Evolutionary conservation across 2,329 filamentous ascomycete species (phyloP).

Genomic region (Trichoderma endophyticum): DNA sequence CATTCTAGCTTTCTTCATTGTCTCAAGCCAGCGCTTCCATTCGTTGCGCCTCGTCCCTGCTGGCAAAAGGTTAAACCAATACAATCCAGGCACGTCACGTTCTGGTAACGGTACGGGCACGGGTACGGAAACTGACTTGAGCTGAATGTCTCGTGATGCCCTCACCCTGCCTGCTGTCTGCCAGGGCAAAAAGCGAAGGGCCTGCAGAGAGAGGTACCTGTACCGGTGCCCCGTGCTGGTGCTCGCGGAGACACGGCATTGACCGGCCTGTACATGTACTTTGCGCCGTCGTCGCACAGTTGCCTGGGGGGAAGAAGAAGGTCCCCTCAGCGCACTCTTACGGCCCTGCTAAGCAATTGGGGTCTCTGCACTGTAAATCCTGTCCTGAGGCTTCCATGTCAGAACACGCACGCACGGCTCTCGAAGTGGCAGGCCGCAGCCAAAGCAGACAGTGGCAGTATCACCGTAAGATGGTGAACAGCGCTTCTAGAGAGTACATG

Average conservation of each 20-base stretch:
- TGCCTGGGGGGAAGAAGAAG: neutral
- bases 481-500: neutral
- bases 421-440: constrained; percentile 2
- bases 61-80: neutral
- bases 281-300: neutral
- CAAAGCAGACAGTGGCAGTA: neutral
- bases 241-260: neutral
- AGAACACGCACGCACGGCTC: neutral
- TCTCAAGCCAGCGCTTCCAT: neutral
- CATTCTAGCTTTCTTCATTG: neutral
- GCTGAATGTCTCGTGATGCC: constrained; percentile 7
- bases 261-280: neutral
- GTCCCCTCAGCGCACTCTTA: neutral
- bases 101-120: neutral
- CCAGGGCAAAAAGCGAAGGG: neutral
- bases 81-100: neutral
- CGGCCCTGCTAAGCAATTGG: neutral
- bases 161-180: neutral
- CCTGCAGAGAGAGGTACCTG: neutral
- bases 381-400: neutral
- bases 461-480: neutral
- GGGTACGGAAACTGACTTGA: neutral
- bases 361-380: neutral
- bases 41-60: neutral
- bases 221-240: neutral